Evolutionary conservation across 768 basidiomycete genomes (phyloP), one percentile per base, ranked within the genome.

Genomic region (Boletus subcaerulescens): DNA sequence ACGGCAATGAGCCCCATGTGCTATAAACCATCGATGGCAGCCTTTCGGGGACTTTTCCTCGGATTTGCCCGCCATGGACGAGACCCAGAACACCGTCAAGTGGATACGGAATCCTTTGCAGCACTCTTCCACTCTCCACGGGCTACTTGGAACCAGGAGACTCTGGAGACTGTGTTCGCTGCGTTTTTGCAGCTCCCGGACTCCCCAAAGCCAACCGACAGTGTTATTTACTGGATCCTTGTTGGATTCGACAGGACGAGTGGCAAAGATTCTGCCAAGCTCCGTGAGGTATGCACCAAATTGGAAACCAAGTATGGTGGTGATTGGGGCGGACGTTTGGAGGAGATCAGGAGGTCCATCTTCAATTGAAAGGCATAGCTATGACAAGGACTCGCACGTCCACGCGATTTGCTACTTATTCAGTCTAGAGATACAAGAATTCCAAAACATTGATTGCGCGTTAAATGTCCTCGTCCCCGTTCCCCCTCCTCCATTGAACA

Each of bases 11-110:
- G 62, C 18, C 69, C 71, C 2, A 55, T 53, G 12, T 63, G 64
- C 9, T 80, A 76, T 52, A 68, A 64, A 24, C 81, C 81, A 3
- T 80, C 76, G 2, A 64, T 81, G 45, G 69, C 79, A 20, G 74
- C 83, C 32, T 93, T 86, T 67, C 82, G 89, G 20, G 81, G 81
- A 17, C 66, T 94, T 39, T 92, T 94, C 64, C 77, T 87, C 17
- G 91, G 89, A 1, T 93, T 91, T 66, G 73, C 76, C 8, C 80
- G 80, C 12, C 83, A 89, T 60, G 88, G 80, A 24, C 54, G 50
- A 38, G 58, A 71, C 29, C 63, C 69, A 41, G 52, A 43, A 4
- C 48, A 57, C 20, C 26, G 26, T n/a, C 12, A 22, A 9, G 32
- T 17, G 35, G 50, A 41, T 5, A 32, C 52, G 41, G 57, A 38